Evolutionary conservation across 257 asterid genomes (phyloP), one percentile per base, ranked within the genome.

Genomic region (Paraleonurus japonicus): DNA sequence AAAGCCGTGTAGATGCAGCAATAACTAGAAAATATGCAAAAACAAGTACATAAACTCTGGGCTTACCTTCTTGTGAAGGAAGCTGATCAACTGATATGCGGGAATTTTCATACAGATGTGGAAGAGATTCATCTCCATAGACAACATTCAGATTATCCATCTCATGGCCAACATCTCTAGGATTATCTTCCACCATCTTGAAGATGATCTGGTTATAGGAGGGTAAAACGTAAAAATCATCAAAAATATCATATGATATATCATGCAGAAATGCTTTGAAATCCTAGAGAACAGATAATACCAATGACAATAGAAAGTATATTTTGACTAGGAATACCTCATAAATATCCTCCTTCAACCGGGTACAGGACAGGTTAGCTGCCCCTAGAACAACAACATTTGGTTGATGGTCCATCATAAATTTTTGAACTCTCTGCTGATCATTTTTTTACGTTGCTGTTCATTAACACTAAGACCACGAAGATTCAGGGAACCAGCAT

Each of bases 341-440:
- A 53, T 85, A 95, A 43, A 95, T 95, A 82, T 88, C 96, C 80
- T 92, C 99, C 85, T 95, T 95, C 65, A 95, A 81, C 53, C 95
- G 85, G 22, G 89, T 84, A 80, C 99, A 95, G 58, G 96, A 85
- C 85, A 95, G 78, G 87, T 88, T 95, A 72, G 88, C 95, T 45
- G 99, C 99, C 67, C 98, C 99, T 45, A 95, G 80, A 69, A 86
- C 95, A 41, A 95, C 99, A 51, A 92, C 87, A 71, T 89, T 95
- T 9, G 99, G 99, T 72, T 95, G 93, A 85, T 95, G 96, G 73
- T 95, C 99, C 95, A 88, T 87, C 96, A 95, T 89, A 86, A 95
- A 95, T 75, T 92, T 95, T 70, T 85, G 92, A 65, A 95, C 95
- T 69, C 96, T 81, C 81, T 89, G 96, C 82, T 95, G 98, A 78